Evolutionary conservation across 495 filamentous ascomycete genomes (phyloP).

Genomic region (Parathielavia appendiculata): DNA sequence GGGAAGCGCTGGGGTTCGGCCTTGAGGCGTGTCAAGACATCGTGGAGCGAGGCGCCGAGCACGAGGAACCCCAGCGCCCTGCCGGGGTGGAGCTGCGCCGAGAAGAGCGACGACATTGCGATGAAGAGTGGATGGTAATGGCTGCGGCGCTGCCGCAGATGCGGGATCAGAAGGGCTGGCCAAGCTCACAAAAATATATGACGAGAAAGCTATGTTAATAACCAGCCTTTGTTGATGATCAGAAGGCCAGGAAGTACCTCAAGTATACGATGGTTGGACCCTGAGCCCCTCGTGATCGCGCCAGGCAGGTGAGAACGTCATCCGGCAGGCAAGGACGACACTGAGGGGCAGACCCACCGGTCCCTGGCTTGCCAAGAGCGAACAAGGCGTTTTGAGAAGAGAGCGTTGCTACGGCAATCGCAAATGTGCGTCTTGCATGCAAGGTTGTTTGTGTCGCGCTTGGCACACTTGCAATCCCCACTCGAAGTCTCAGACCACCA

Average conservation of each 20-base stretch:
- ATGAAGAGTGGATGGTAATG: not conserved
- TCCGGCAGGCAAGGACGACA: constrained; percentile 11
- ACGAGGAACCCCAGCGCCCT: constrained; percentile 76
- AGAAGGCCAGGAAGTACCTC: too few species aligned
- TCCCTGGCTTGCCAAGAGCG: not conserved
- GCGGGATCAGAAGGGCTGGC: not conserved
- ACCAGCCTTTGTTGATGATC: too few species aligned
- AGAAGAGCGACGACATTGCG: constrained; percentile 49
- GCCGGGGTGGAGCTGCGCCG: constrained; percentile 69
- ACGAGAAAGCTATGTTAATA: too few species aligned
- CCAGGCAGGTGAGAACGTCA: constrained; percentile 17
- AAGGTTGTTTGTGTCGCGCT: constrained; percentile 16
- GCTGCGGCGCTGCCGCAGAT: not conserved
- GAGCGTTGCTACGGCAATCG: constrained; percentile 18
- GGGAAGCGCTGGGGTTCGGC: constrained; percentile 76
- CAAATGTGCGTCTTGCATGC: not conserved
- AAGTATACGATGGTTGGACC: not conserved
- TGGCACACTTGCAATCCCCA: constrained; percentile 15
- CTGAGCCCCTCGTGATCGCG: constrained; percentile 15
- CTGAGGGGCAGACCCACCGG: constrained; percentile 14
- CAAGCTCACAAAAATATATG: not conserved
- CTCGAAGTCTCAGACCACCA: constrained; percentile 5
- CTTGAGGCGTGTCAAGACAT: constrained; percentile 78
- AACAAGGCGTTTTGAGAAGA: not conserved
- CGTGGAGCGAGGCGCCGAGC: constrained; percentile 84